Conservation (phyloP, 441 rosid genomes). For the Biscutella laevigata region DNA sequence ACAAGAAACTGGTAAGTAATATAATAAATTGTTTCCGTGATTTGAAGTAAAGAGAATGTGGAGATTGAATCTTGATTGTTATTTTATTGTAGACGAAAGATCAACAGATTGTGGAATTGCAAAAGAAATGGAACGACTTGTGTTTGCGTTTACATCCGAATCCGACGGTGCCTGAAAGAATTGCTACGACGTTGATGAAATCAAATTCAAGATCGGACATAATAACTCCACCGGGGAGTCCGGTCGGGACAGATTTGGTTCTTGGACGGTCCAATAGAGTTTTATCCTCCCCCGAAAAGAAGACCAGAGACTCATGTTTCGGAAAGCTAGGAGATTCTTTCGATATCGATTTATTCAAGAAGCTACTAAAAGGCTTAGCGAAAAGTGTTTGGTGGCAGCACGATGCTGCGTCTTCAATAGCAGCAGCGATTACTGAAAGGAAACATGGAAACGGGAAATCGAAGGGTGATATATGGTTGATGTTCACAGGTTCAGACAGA, state of each 20-base stretch:
- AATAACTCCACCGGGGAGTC: slow-evolving; percentile 56
- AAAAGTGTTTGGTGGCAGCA: slow-evolving; percentile 91
- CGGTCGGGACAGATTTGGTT: slow-evolving; percentile 73
- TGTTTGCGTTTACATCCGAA: slow-evolving; percentile 61
- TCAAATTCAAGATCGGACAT: slow-evolving; percentile 28
- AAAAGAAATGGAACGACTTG: slow-evolving; percentile 69
- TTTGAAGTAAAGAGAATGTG: neutral
- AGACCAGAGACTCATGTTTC: slow-evolving; percentile 16
- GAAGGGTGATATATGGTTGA: slow-evolving; percentile 69
- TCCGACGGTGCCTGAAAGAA: slow-evolving; percentile 32
- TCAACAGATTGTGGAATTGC: slow-evolving; percentile 52
- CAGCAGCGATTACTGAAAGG: slow-evolving; percentile 56
- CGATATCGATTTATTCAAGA: slow-evolving; percentile 68
- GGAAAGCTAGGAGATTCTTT: slow-evolving; percentile 34
- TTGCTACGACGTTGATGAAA: slow-evolving; percentile 28
- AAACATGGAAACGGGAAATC: slow-evolving; percentile 53
- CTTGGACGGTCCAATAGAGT: slow-evolving; percentile 52
- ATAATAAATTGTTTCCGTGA: neutral
- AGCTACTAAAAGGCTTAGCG: slow-evolving; percentile 62
- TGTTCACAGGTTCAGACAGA: slow-evolving; percentile 79
- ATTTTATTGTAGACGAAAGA: slow-evolving; percentile 42
- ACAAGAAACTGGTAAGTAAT: slow-evolving; percentile 22
- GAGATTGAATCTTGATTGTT: neutral
- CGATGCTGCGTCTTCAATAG: slow-evolving; percentile 79
- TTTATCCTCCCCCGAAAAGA: slow-evolving; percentile 32